Evolutionary conservation across 441 rosid genomes (phyloP).

Genomic region (Eruca vesicaria): DNA sequence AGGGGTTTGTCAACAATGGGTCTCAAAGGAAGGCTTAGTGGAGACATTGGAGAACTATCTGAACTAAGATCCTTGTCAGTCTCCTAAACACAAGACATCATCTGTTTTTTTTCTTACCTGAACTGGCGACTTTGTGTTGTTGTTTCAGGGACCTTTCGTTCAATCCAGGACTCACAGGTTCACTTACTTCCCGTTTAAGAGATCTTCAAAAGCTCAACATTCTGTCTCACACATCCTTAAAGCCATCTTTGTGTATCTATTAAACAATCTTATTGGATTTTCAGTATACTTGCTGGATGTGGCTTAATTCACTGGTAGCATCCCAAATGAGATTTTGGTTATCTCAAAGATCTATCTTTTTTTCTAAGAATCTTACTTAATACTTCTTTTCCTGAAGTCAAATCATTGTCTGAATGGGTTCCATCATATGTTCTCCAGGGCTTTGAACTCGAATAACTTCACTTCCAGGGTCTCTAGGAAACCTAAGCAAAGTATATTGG

Average conservation of each 20-base stretch:
- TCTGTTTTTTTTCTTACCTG: not conserved
- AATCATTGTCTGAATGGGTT: constrained; percentile 5
- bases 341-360: constrained; percentile 77
- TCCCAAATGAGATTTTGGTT: constrained; percentile 81
- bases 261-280: not conserved
- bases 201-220: constrained; percentile 70
- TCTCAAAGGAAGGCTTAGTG: constrained; percentile 74
- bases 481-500: constrained; percentile 86
- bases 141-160: constrained; percentile 81
- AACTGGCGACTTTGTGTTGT: not conserved
- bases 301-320: constrained; percentile 75
- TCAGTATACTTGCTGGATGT: constrained; percentile 85
- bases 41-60: constrained; percentile 77
- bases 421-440: constrained; percentile 48
- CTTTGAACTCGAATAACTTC: constrained; percentile 87
- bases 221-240: no score
- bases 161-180: constrained; percentile 69
- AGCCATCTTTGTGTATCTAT: constrained; percentile 24
- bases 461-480: constrained; percentile 84
- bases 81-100: not conserved
- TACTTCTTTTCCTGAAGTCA: not conserved
- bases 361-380: constrained; percentile 63
- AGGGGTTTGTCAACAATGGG: constrained; percentile 83
- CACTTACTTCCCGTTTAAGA: constrained; percentile 72
- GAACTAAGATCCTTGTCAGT: constrained; percentile 86